Evolutionary conservation across 345 rosid genomes (phyloP), one percentile per base, ranked within the genome.

Genomic region (Populus euphratica): DNA sequence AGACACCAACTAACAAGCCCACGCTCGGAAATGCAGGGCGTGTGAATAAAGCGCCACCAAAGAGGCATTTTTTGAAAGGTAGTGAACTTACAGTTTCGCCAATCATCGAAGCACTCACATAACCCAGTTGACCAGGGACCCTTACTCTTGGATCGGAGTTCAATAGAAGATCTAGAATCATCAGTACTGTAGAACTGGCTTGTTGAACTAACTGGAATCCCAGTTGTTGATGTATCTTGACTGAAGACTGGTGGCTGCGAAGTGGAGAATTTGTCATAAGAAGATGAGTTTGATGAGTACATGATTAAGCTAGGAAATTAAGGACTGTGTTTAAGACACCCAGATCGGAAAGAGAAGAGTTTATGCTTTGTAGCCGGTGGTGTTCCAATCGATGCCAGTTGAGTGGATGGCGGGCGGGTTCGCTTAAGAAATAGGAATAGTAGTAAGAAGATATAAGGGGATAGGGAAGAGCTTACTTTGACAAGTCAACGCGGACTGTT

Each of bases 111-210:
- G 83, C 88, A 86, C 61, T 77, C 85, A 49, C 69, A 86, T 17
- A 86, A 81, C 33, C 88, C 86, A 13, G 86, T 44, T 65, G 88
- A 83, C 88, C 88, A 86, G 21, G 81, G 73, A 4, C 38, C 78
- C 75, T 64, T 72, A 9, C 29, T 50, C 76, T 68, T 77, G 69
- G 80, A 44, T 64, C 50, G 74, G 59, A 65, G n/a, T 1, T 47
- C 36, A 31, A 67, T 13, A 23, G 35, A 6, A n/a, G 70, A 44
- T 29, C 25, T 52, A 35, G 80, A 70, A 64, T n/a, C 52, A 25
- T 72, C 70, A 25, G 25, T 67, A 23, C 70, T 66, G 31, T 65
- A 76, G 61, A 50, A 65, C 41, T 47, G 64, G 33, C 44, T 29
- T 5, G 80, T 31, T 25, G 59, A n/a, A 29, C 49, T 78, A 52